Conservation (phyloP, 345 rosid species). For the Arabidopsis arenosa region DNA sequence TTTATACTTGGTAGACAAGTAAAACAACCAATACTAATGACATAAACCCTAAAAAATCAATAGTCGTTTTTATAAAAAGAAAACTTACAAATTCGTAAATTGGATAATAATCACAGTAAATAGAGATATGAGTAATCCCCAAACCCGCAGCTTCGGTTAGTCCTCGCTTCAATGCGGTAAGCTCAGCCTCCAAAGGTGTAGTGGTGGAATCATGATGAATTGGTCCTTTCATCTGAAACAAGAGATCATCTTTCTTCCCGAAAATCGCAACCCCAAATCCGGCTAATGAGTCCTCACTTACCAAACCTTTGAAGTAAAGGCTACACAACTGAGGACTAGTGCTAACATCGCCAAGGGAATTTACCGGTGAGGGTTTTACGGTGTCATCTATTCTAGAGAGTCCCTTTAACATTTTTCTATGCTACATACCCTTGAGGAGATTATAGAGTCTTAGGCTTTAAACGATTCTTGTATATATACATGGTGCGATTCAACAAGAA, state of each 20-base stretch:
- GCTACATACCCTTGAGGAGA: not conserved
- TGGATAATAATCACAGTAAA: slow-evolving; percentile 9
- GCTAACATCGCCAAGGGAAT: not conserved
- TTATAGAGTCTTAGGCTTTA: not conserved
- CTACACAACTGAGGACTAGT: not conserved
- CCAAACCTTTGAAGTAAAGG: slow-evolving; percentile 45
- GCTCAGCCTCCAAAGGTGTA: slow-evolving; percentile 24
- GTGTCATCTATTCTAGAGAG: not conserved
- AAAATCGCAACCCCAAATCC: slow-evolving; percentile 56
- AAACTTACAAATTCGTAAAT: slow-evolving; percentile 4
- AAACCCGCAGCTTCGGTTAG: slow-evolving; percentile 13
- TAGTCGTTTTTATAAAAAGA: not conserved
- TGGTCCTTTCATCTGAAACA: slow-evolving; percentile 51
- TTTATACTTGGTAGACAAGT: not conserved
- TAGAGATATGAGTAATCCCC: slow-evolving; percentile 26
- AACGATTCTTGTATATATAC: too few relatives aligned
- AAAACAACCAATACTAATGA: not conserved
- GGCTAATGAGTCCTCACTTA: slow-evolving; percentile 38
- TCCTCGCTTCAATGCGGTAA: slow-evolving; percentile 14
- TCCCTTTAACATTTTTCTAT: not conserved
- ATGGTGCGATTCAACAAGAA: not conserved
- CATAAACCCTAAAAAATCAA: not conserved
- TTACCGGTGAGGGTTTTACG: not conserved
- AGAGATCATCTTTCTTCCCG: slow-evolving; percentile 44
- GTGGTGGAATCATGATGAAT: slow-evolving; percentile 15